Evolutionary conservation across 2,329 filamentous ascomycete species (phyloP).

Genomic region (Aspergillus felis): DNA sequence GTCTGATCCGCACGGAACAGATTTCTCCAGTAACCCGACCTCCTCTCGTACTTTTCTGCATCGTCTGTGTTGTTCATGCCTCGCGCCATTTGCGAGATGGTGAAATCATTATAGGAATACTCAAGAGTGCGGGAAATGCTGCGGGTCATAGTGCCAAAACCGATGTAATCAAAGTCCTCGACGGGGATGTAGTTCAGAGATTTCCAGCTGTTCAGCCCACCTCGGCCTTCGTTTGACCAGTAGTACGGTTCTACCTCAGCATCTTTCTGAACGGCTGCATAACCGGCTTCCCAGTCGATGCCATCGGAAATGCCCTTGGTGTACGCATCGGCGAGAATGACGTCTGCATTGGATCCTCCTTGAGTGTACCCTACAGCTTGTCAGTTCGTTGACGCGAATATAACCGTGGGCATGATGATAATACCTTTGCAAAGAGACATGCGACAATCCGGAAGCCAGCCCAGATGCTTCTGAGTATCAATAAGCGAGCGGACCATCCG

Average conservation of each 20-base stretch:
- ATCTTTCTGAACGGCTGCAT: slow-evolving; percentile 65
- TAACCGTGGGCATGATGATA: background rate
- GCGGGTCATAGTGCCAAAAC: slow-evolving; percentile 66
- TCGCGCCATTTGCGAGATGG: slow-evolving; percentile 59
- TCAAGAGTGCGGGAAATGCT: slow-evolving; percentile 70
- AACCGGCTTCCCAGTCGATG: slow-evolving; percentile 65
- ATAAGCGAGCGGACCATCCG: slow-evolving; percentile 67
- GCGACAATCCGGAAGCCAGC: slow-evolving; percentile 69
- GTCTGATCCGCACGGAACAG: slow-evolving; percentile 61
- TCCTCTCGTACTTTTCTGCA: slow-evolving; percentile 54
- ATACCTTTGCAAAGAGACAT: slow-evolving; percentile 64
- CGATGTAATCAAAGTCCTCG: slow-evolving; percentile 63
- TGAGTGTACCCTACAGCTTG: slow-evolving; percentile 59
- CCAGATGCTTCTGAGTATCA: slow-evolving; percentile 65
- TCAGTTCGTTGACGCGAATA: background rate
- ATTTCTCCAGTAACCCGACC: slow-evolving; percentile 65
- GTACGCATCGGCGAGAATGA: slow-evolving; percentile 63
- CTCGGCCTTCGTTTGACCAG: slow-evolving; percentile 66
- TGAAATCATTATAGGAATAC: slow-evolving; percentile 73
- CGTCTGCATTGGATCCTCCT: slow-evolving; percentile 69
- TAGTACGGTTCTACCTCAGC: slow-evolving; percentile 66
- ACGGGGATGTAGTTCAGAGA: slow-evolving; percentile 65
- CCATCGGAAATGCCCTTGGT: slow-evolving; percentile 61
- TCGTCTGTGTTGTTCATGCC: slow-evolving; percentile 54
- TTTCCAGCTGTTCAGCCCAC: slow-evolving; percentile 69